phyloP scores from a whole-genome alignment of 768 basidiomycete species.

The Pisolithus microcarpus region DNA sequence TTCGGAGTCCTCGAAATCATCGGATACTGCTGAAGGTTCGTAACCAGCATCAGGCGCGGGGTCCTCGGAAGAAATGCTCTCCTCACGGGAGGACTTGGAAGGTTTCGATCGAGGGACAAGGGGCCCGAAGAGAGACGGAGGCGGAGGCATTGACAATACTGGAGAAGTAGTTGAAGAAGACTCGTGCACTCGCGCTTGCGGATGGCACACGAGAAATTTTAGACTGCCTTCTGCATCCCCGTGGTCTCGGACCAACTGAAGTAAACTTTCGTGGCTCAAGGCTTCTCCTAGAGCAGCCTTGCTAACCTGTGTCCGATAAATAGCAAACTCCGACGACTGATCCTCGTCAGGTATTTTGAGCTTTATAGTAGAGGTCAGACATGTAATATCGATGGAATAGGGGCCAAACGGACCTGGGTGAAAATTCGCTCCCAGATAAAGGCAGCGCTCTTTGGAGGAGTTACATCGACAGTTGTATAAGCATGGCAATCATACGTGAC shows the following conservation, averaged over 20 bases:
- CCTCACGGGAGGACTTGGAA: constrained; percentile 54
- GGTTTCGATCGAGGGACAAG: constrained; percentile 40
- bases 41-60: constrained; percentile 54
- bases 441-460: constrained; percentile 53
- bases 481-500: constrained; percentile 76
- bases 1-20: constrained; percentile 56
- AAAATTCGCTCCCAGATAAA: constrained; percentile 78
- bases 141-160: constrained; percentile 42
- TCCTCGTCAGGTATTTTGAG: constrained; percentile 82
- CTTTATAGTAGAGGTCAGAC: constrained; percentile 30
- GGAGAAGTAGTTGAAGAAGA: constrained; percentile 33
- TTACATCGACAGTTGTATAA: constrained; percentile 66
- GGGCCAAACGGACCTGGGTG: constrained; percentile 49
- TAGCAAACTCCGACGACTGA: constrained; percentile 55
- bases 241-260: constrained; percentile 60
- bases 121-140: constrained; percentile 42
- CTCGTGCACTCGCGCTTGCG: constrained; percentile 55
- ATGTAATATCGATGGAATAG: constrained; percentile 2
- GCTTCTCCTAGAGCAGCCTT: constrained; percentile 68
- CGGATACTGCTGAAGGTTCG: constrained; percentile 47
- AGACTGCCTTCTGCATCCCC: constrained; percentile 77
- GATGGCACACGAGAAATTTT: constrained; percentile 75
- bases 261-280: constrained; percentile 60
- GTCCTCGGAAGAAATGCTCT: constrained; percentile 62
- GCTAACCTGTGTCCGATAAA: constrained; percentile 87